A percentile compares a stretch with the other conserved stretches of the same genome.
phyloP scores from a whole-genome alignment of 768 basidiomycete species.

The Cytidiella melzeri region DNA sequence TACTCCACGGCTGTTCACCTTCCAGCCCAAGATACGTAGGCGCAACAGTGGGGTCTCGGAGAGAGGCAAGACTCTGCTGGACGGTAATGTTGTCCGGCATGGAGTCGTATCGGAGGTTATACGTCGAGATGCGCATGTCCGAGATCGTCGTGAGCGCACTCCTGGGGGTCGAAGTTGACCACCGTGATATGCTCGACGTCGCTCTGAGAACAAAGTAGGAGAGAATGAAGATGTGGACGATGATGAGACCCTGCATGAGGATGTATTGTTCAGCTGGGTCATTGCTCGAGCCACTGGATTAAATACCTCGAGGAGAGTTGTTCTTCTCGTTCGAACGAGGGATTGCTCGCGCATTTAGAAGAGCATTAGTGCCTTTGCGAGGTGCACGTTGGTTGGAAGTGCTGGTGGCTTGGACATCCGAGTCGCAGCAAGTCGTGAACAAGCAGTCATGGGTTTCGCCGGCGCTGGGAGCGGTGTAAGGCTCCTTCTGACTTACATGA shows the following conservation, averaged over 20 bases:
- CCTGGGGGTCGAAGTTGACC: background rate
- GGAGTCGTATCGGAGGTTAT: conserved; percentile 51
- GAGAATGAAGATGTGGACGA: conserved; percentile 4
- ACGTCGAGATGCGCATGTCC: conserved; percentile 34
- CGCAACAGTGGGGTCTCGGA: conserved; percentile 36
- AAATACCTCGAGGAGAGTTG: conserved; percentile 10
- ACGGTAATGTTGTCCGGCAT: conserved; percentile 45
- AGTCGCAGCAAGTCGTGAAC: too few relatives aligned
- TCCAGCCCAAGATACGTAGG: conserved; percentile 26
- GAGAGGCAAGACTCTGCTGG: conserved; percentile 35
- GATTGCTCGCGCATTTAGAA: background rate
- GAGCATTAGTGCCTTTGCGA: too few relatives aligned
- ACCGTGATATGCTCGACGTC: background rate
- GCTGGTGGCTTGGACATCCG: too few relatives aligned
- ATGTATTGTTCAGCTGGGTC: background rate
- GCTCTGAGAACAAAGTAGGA: conserved; percentile 11
- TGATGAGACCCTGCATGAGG: conserved; percentile 8
- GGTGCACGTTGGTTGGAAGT: too few relatives aligned
- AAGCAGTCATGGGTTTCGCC: too few relatives aligned
- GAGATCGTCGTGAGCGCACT: conserved; percentile 1
- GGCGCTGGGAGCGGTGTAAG: too few relatives aligned
- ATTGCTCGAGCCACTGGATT: background rate
- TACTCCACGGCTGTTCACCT: conserved; percentile 51
- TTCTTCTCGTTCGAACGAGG: background rate
- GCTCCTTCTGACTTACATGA: too few relatives aligned